Evolutionary conservation across 2,329 filamentous ascomycete species (phyloP).

Genomic region (Sclerotinia trifoliorum): DNA sequence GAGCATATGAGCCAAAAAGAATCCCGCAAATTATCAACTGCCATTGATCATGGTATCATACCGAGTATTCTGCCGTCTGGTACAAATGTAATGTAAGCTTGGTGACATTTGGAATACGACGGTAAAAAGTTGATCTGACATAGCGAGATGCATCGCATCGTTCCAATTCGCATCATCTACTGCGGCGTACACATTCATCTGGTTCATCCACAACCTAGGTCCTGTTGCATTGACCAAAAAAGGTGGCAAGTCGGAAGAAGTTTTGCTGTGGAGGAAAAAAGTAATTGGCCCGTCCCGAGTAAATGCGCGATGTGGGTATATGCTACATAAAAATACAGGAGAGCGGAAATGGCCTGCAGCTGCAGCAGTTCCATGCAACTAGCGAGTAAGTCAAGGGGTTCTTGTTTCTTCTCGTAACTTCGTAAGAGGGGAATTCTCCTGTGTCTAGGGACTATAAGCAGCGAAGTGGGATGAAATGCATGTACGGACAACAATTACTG

Average conservation of each 20-base stretch:
- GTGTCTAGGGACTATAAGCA: constrained; percentile 3
- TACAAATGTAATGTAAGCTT: constrained; percentile 1
- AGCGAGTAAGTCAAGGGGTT: constrained; percentile 20
- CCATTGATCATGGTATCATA: constrained; percentile 1
- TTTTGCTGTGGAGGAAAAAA: not conserved
- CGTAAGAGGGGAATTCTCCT: not conserved
- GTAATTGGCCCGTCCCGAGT: constrained; percentile 3
- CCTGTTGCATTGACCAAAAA: not conserved
- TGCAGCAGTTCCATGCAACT: constrained; percentile 15
- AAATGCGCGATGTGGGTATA: constrained; percentile 8
- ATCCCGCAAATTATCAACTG: not conserved
- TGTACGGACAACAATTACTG: constrained; percentile 19
- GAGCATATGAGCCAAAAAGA: constrained; percentile 9
- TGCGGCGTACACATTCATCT: not conserved
- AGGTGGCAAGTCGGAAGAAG: constrained; percentile 16
- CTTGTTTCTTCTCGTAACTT: not conserved
- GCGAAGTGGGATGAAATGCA: constrained; percentile 18
- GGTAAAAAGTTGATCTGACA: constrained; percentile 14
- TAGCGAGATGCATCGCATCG: not conserved
- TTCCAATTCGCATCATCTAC: constrained; percentile 16
- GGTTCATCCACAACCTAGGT: not conserved
- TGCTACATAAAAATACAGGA: constrained; percentile 8
- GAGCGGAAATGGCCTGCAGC: constrained; percentile 14
- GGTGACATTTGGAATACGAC: constrained; percentile 14
- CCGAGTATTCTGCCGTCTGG: constrained; percentile 8